A percentile compares a stretch with the other conserved stretches of the same genome.
Evolutionary conservation across 106 monocot genomes (phyloP).

Genomic region (Dactylorhiza incarnata): DNA sequence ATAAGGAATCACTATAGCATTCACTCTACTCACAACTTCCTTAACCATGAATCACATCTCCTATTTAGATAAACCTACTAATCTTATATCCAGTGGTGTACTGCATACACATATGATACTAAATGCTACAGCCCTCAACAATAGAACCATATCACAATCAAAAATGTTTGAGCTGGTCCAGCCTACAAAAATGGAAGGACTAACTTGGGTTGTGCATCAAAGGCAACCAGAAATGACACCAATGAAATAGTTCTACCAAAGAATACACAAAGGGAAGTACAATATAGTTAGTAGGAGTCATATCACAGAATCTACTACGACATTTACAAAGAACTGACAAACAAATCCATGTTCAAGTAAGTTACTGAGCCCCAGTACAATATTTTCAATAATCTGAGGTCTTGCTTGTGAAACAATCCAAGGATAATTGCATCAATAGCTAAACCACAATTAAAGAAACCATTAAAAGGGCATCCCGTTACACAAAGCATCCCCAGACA

Average conservation of each 20-base stretch:
- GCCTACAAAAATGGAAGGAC: too few species aligned
- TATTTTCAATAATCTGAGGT: background rate
- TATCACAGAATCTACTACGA: background rate
- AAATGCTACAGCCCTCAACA: constrained; percentile 1
- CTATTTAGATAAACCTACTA: background rate
- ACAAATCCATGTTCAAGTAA: too few species aligned
- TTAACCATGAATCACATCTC: background rate
- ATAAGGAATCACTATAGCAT: background rate
- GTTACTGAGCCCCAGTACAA: too few species aligned
- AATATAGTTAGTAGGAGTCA: background rate
- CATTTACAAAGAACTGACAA: too few species aligned
- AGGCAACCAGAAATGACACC: background rate
- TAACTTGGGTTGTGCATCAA: background rate
- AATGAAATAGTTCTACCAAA: background rate
- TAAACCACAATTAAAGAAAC: background rate
- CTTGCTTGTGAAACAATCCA: background rate
- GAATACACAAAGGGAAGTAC: background rate
- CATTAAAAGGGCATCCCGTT: too few species aligned
- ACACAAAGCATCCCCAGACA: too few species aligned
- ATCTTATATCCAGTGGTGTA: background rate
- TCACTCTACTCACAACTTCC: background rate
- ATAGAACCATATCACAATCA: background rate
- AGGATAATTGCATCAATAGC: background rate
- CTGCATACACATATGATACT: background rate
- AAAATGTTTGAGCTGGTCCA: background rate